Evolutionary conservation across 2,329 filamentous ascomycete genomes (phyloP).

Genomic region (Beauveria brongniartii): DNA sequence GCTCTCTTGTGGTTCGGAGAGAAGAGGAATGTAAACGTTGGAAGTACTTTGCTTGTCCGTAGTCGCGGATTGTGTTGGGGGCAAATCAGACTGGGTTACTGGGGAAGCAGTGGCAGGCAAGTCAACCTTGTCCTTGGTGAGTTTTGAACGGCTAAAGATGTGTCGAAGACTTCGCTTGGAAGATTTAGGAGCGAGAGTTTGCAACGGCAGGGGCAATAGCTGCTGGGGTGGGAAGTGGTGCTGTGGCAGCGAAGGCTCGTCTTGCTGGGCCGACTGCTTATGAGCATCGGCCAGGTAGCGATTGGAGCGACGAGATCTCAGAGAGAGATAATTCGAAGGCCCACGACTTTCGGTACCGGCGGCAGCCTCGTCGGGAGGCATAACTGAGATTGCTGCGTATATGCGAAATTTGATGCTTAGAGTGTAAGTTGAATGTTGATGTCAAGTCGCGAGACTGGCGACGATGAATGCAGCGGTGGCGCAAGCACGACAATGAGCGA

Average conservation of each 20-base stretch:
- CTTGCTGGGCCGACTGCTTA: not conserved
- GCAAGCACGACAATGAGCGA: conserved; percentile 1
- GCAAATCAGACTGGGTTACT: not conserved
- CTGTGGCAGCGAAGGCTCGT: not conserved
- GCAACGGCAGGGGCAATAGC: not conserved
- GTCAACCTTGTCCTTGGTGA: conserved; percentile 1
- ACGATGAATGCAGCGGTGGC: not conserved
- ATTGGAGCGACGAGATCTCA: conserved; percentile 10
- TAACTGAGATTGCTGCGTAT: not conserved
- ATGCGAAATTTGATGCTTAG: not conserved
- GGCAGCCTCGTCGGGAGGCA: conserved; percentile 8
- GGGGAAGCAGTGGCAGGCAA: not conserved
- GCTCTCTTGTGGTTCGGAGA: not conserved
- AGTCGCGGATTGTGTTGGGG: not conserved
- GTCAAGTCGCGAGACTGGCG: not conserved
- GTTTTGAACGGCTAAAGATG: conserved; percentile 12
- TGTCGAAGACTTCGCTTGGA: conserved; percentile 9
- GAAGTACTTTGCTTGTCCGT: not conserved
- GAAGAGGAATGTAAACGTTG: not conserved
- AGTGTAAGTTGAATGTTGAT: not conserved
- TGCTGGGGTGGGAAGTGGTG: not conserved
- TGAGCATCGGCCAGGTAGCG: not conserved
- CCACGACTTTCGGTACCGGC: not conserved
- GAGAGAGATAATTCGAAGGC: conserved; percentile 9
- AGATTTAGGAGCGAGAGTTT: not conserved